These are phyloP conservation scores for Solanum dulcamara DNA, from an alignment of 257 asterid genomes.

Conservation along the genomic window DNA sequence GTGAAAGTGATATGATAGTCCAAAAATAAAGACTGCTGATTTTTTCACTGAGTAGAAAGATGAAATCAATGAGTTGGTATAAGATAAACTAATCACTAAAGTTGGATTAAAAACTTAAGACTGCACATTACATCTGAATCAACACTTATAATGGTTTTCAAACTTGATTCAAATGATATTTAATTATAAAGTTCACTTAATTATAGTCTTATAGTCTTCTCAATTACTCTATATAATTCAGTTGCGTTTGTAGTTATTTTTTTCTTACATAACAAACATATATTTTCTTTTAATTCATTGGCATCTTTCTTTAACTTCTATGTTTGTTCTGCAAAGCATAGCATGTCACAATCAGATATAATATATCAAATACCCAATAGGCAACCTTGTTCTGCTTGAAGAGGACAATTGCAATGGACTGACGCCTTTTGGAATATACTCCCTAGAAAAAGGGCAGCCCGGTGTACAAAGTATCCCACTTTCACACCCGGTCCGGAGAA, in stretches of 20 bases:
- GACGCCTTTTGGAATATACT: neutral
- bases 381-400: neutral
- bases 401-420: neutral
- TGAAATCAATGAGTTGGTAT: neutral
- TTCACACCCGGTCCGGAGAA: neutral
- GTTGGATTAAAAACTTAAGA: neutral
- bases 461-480: neutral
- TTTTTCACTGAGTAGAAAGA: neutral
- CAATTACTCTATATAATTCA: neutral
- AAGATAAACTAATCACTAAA: neutral
- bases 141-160: neutral
- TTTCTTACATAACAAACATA: neutral
- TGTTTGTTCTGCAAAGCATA: neutral
- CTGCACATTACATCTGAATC: neutral
- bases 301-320: neutral
- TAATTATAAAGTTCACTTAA: neutral
- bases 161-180: neutral
- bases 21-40: neutral
- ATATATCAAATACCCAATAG: neutral
- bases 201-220: neutral
- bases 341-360: neutral
- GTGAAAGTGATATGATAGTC: neutral
- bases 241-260: neutral
- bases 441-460: neutral
- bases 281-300: neutral